Base-by-base conservation (phyloP, 805 yeast genomes). In the Candida vartiovaarae region DNA sequence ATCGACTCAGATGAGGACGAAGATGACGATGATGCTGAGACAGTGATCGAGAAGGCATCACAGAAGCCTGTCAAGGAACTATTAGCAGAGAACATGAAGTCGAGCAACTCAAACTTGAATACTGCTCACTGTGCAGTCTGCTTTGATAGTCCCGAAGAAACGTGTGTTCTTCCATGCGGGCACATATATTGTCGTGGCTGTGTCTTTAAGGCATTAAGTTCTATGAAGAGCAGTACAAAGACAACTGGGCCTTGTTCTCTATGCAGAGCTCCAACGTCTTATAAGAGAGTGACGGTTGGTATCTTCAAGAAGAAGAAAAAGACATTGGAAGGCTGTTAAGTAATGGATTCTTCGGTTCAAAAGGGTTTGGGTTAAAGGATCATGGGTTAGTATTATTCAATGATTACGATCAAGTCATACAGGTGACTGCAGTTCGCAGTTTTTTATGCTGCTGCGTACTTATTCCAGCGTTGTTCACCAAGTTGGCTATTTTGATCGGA, bases 131-230 rank as follows among this genome's bases (percentile, higher is more conserved):
- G 84, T 54, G 78, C 80, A 0, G 72, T 78, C 23, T 78, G 84
- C 42, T 70, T 78, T 54, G 82, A 76, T 7, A 66, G 71, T 4
- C 77, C 80, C 3, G 69, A 64, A 11, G 52, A 62, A 6, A 71
- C 80, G 2, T 66, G 70, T 29, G 71, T 72, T 15, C 65, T 77
- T 4, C 72, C 75, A 0, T 78, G 84, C 59, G 84, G 84, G 0
- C 84, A 78, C 55, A 61, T 74, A 3, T 77, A 71, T 51, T 78
- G 84, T 52, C 64, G 70, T 5, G 71, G 70, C 27, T 78, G 83
- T 54, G 62, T 74, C 4, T 77, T 72, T 66, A 47, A 72, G 72
- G 57, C 70, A 32, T 48, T 67, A 48, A 62, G 64, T 30, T 63
- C 67, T 1, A 59, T 62, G 40, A 66, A 64, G 47, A 56, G 52